Evolutionary conservation across 73 alveolate species (phyloP), one percentile per base, ranked within the genome.

Genomic region (Tetrahymena malaccensis): DNA sequence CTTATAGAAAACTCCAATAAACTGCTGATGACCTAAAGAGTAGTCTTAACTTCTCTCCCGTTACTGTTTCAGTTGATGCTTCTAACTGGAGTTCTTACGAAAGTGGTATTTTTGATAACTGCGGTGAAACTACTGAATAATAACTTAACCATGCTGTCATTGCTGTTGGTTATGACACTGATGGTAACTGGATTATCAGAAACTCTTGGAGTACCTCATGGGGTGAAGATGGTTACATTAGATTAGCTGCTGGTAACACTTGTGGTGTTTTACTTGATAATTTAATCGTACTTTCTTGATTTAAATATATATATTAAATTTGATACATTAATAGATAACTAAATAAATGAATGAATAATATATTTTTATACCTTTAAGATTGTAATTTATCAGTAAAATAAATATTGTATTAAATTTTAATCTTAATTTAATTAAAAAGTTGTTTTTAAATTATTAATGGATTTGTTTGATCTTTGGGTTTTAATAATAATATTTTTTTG

Each of bases 101-200:
- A 85, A 34, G 27, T 19, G 94, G 55, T 21, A 9, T 37, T 22
- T 34, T 35, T 22, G 25, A 35, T n/a, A 22, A 35, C 43, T 85
- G 43, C 12, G 27, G 27, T 11, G 25, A 85, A 19, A 37, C 43
- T 34, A 94, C 95, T n/a, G 34, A 58, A 57, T 43, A 84, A n/a
- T 10, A 44, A 19, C n/a, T 94, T 15, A 98, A 98, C 96, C 94
- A 85, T 37, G 43, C 43, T 27, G 94, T 85, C 27, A 34, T 85
- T 34, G 33, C 55, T 35, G 94, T 85, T 35, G 70, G 94, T 85
- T 85, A 85, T 85, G 94, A 85, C 94, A 35, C 94, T 4, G 34
- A 85, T 19, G 55, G 55, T 85, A 85, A 85, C 33, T 85, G 94
- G 94, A 85, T 85, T 85, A 85, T 85, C 10, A 35, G 55, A 85